Evolutionary conservation across 2,329 filamentous ascomycete genomes (phyloP).

Genomic region (Xylariaceae sp.): DNA sequence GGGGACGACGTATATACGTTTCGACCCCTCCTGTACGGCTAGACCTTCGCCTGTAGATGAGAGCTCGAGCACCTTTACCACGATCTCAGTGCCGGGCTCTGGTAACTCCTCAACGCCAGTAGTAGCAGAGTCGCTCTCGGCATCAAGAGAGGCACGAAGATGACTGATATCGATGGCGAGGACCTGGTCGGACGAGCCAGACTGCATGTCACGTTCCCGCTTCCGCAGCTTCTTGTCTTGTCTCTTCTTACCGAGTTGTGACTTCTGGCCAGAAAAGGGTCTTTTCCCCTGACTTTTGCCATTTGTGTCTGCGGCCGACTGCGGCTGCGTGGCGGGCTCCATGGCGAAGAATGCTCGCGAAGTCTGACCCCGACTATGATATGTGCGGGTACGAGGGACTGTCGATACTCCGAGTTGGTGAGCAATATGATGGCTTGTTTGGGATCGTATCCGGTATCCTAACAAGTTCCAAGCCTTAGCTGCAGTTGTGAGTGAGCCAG

Average conservation of each 20-base stretch:
- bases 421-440: neutral
- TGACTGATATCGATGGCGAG: slow-evolving; percentile 57
- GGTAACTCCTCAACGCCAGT: slow-evolving; percentile 44
- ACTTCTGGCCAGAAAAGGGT: slow-evolving; percentile 15
- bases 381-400: neutral
- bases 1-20: slow-evolving; percentile 76
- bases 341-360: neutral
- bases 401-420: neutral
- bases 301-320: neutral
- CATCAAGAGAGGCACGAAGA: slow-evolving; percentile 42
- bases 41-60: slow-evolving; percentile 92
- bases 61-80: slow-evolving; percentile 74
- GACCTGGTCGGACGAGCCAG: slow-evolving; percentile 62
- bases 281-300: slow-evolving; percentile 19
- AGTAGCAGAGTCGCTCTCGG: slow-evolving; percentile 22
- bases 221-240: slow-evolving; percentile 33
- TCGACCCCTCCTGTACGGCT: slow-evolving; percentile 61
- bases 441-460: neutral
- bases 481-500: neutral
- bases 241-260: slow-evolving; percentile 17
- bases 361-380: neutral
- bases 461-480: slow-evolving; percentile 4
- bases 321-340: neutral
- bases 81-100: slow-evolving; percentile 66
- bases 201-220: slow-evolving; percentile 54